These are phyloP conservation scores for Verbascum thapsus DNA, from an alignment of 257 asterid species.

Conservation along the genomic window DNA sequence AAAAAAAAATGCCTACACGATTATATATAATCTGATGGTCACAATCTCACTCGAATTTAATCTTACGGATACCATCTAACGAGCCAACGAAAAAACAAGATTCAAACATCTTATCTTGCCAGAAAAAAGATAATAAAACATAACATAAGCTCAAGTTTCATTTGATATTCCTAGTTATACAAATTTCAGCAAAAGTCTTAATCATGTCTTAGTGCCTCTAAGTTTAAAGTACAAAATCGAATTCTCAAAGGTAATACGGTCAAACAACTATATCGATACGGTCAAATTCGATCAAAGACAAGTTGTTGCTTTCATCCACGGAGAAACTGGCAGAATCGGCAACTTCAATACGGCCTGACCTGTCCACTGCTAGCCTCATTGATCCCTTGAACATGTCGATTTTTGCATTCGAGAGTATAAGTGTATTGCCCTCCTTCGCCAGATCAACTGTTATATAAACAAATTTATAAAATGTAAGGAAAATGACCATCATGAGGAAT, in stretches of 20 bases:
- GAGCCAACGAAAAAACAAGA: too few species aligned
- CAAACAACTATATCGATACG: slow-evolving; percentile 69
- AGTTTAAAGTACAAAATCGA: slow-evolving; percentile 6
- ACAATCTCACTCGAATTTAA: too few species aligned
- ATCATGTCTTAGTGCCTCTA: slow-evolving; percentile 24
- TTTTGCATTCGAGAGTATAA: slow-evolving; percentile 62
- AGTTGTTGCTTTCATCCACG: slow-evolving; percentile 58
- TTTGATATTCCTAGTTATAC: not conserved
- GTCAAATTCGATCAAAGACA: slow-evolving; percentile 77
- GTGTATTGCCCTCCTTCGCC: slow-evolving; percentile 66
- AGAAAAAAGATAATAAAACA: slow-evolving; percentile 1
- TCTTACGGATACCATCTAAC: too few species aligned
- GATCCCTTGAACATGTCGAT: slow-evolving; percentile 86
- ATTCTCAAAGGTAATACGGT: not conserved
- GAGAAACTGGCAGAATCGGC: slow-evolving; percentile 53
- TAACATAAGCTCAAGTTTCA: not conserved
- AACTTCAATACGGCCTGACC: slow-evolving; percentile 63
- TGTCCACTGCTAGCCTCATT: slow-evolving; percentile 80
- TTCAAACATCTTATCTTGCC: too few species aligned
- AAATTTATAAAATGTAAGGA: slow-evolving; percentile 22
- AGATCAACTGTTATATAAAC: slow-evolving; percentile 56
- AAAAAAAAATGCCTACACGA: too few species aligned
- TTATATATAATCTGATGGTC: too few species aligned
- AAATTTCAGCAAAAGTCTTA: slow-evolving; percentile 27
- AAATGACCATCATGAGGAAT: too few species aligned